Evolutionary conservation across 176 grass and related monocot species (phyloP).

Genomic region (Eleusine indica): DNA sequence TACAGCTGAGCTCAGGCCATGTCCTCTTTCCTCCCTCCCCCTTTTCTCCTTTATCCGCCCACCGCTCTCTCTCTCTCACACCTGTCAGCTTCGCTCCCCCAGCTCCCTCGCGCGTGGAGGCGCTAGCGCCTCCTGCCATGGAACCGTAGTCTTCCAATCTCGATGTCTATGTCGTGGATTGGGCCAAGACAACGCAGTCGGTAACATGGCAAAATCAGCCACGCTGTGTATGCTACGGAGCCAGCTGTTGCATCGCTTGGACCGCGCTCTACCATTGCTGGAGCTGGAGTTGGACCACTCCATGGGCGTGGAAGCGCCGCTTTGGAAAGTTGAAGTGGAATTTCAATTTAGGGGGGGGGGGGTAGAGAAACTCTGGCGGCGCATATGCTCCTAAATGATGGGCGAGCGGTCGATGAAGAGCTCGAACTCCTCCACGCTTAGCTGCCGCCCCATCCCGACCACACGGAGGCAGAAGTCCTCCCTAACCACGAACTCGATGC

Average conservation of each 20-base stretch:
- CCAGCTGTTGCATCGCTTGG: constrained; percentile 64
- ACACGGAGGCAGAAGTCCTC: constrained; percentile 70
- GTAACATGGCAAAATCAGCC: background rate
- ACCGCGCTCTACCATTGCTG: constrained; percentile 48
- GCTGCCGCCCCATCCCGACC: constrained; percentile 87
- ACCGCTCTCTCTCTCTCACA: too few species aligned
- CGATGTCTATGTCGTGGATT: too few species aligned
- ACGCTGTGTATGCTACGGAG: constrained; percentile 68
- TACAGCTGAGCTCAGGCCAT: too few species aligned
- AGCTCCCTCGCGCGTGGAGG: too few species aligned
- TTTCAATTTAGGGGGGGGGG: background rate
- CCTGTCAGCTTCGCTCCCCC: too few species aligned
- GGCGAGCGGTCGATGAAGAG: constrained; percentile 77
- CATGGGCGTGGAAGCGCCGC: constrained; percentile 44
- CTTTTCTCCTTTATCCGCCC: too few species aligned
- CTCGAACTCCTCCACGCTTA: constrained; percentile 84
- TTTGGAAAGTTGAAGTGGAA: constrained; percentile 48
- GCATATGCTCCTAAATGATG: constrained; percentile 94
- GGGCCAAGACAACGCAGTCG: too few species aligned
- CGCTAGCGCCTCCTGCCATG: too few species aligned
- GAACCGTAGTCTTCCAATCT: too few species aligned
- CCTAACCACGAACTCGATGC: constrained; percentile 72
- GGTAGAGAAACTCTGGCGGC: constrained; percentile 56
- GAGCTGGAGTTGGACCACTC: constrained; percentile 52
- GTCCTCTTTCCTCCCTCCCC: too few species aligned